These are phyloP conservation scores for Magnusiomyces suaveolens DNA, from an alignment of 1,139 yeast genomes.

Conservation along the genomic window DNA sequence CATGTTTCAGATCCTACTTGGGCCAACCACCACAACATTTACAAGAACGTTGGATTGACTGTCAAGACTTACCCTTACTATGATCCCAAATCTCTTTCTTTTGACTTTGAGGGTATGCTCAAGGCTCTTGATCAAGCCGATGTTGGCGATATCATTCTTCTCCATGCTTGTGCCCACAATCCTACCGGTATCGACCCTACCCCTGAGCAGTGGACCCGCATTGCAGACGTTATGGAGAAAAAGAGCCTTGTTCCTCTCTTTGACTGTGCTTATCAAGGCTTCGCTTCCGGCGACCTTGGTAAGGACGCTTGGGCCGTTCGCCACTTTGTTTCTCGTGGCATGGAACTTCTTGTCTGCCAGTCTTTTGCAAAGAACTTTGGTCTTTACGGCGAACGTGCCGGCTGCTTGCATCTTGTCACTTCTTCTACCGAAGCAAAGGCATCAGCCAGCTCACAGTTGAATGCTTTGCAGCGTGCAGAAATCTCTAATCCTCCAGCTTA, in stretches of 20 bases:
- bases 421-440: conserved; percentile 26
- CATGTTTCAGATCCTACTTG: conserved; percentile 89
- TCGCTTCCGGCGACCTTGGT: conserved; percentile 60
- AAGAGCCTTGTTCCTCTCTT: conserved; percentile 61
- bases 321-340: conserved; percentile 35
- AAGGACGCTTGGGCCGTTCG: conserved; percentile 44
- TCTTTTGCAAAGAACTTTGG: conserved; percentile 98
- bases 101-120: conserved; percentile 44
- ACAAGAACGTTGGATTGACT: conserved; percentile 53
- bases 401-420: conserved; percentile 60
- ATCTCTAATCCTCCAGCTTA: conserved; percentile 93
- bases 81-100: conserved; percentile 52
- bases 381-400: conserved; percentile 89
- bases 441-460: conserved; percentile 64
- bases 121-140: conserved; percentile 24
- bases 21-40: conserved; percentile 89
- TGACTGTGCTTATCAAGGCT: conserved; percentile 93
- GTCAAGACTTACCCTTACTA: conserved; percentile 73
- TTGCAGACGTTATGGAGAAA: conserved; percentile 49
- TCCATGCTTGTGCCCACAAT: conserved; percentile 95
- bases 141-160: conserved; percentile 44
- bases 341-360: conserved; percentile 65
- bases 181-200: conserved; percentile 93
- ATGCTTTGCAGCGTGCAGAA: conserved; percentile 71
- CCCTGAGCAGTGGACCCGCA: conserved; percentile 65